These are phyloP conservation scores for Pseudodiploospora longispora DNA, from an alignment of 2,329 filamentous ascomycete species.

Conservation along the genomic window DNA sequence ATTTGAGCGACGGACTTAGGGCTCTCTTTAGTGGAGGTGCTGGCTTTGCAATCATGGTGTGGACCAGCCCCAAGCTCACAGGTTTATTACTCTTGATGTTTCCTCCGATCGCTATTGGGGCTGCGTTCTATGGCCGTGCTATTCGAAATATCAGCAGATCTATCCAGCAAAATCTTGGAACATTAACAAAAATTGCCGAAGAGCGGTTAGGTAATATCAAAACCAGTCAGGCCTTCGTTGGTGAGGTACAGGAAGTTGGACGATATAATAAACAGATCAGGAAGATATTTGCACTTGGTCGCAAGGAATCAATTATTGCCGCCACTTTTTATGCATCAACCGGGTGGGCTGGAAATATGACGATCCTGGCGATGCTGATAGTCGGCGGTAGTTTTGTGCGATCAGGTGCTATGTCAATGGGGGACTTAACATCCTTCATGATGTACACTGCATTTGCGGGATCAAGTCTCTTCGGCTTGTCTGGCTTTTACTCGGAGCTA, in stretches of 20 bases:
- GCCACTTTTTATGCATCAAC: slow-evolving; percentile 85
- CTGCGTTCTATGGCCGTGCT: slow-evolving; percentile 83
- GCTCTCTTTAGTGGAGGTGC: slow-evolving; percentile 84
- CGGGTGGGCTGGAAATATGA: slow-evolving; percentile 93
- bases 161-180: slow-evolving; percentile 89
- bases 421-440: slow-evolving; percentile 90
- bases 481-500: slow-evolving; percentile 92
- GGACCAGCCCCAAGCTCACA: slow-evolving; percentile 84
- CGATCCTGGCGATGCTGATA: slow-evolving; percentile 81
- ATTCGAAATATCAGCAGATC: slow-evolving; percentile 85
- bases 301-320: slow-evolving; percentile 76
- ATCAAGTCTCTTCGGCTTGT: slow-evolving; percentile 86
- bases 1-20: slow-evolving; percentile 89
- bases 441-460: slow-evolving; percentile 91
- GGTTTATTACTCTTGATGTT: slow-evolving; percentile 80
- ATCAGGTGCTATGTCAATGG: slow-evolving; percentile 75
- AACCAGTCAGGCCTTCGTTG: slow-evolving; percentile 92
- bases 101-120: slow-evolving; percentile 81
- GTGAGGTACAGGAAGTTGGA: slow-evolving; percentile 80
- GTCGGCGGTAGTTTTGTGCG: slow-evolving; percentile 88
- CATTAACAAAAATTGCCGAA: slow-evolving; percentile 93
- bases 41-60: slow-evolving; percentile 91
- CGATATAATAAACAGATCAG: slow-evolving; percentile 90
- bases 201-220: slow-evolving; percentile 95
- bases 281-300: slow-evolving; percentile 84